These are phyloP conservation scores for Ustilago esculenta DNA, from an alignment of 1,284 basidiomycete species.

Conservation along the genomic window DNA sequence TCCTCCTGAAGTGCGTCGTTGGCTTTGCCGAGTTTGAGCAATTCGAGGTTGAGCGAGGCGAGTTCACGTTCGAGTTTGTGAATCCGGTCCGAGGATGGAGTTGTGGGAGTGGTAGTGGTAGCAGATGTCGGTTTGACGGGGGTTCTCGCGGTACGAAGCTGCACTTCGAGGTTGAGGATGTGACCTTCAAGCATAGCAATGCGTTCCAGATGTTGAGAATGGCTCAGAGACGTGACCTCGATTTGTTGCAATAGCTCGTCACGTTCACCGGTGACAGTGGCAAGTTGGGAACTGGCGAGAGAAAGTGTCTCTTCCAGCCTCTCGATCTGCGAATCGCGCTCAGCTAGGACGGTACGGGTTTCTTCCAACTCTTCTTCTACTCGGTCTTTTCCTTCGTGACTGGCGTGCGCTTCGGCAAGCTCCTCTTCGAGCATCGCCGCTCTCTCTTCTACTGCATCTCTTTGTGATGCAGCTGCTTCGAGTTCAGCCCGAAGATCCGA, in stretches of 20 bases:
- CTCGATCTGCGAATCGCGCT: constrained; percentile 5
- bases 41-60: constrained; percentile 22
- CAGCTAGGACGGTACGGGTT: background rate
- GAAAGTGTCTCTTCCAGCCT: constrained; percentile 28
- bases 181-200: constrained; percentile 6
- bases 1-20: constrained; percentile 52
- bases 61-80: constrained; percentile 3
- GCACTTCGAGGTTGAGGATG: constrained; percentile 11
- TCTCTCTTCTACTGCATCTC: constrained; percentile 1
- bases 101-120: background rate
- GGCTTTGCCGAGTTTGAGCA: constrained; percentile 49
- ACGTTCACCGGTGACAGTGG: background rate
- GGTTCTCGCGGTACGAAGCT: constrained; percentile 2
- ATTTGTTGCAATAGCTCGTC: no score
- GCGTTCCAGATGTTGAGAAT: no score
- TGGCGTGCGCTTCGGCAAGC: constrained; percentile 3
- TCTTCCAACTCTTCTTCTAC: constrained; percentile 7
- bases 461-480: background rate
- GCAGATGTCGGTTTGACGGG: no score
- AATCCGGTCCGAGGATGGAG: background rate
- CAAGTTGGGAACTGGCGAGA: constrained; percentile 9
- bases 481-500: constrained; percentile 23
- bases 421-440: constrained; percentile 9
- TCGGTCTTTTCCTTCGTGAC: background rate
- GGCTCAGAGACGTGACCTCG: no score